phyloP scores from a whole-genome alignment of 1,284 basidiomycete genomes.

The Melanopsichium pennsylvanicum region DNA sequence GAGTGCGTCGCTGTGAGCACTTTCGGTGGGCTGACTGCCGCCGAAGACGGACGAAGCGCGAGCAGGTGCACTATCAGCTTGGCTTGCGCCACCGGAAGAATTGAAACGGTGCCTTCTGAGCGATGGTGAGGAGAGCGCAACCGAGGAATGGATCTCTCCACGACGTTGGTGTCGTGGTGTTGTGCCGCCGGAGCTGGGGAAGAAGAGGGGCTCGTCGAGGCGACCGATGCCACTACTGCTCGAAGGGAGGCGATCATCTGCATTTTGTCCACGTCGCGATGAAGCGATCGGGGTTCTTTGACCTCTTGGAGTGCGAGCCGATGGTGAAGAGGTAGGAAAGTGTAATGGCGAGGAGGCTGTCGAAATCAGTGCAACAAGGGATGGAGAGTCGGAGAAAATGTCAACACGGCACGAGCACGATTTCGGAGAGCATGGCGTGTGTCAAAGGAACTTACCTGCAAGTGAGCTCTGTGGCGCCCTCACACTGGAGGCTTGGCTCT shows the following conservation, averaged over 20 bases:
- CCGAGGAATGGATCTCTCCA: conserved; percentile 62
- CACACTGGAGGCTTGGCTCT: conserved; percentile 32
- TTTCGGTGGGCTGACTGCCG: conserved; percentile 74
- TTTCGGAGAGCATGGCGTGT: not conserved
- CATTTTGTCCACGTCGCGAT: conserved; percentile 23
- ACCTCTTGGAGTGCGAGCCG: conserved; percentile 45
- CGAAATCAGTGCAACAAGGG: not conserved
- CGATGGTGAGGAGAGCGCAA: conserved; percentile 51
- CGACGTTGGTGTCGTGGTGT: conserved; percentile 57
- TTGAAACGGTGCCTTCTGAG: conserved; percentile 23
- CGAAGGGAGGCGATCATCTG: conserved; percentile 41
- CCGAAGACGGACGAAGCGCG: conserved; percentile 82
- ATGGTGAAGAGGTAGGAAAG: conserved; percentile 61
- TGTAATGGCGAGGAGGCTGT: conserved; percentile 56
- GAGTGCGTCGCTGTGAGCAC: conserved; percentile 71
- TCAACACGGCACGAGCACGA: not conserved
- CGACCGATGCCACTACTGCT: conserved; percentile 45
- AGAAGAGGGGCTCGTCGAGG: conserved; percentile 60
- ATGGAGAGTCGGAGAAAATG: not conserved
- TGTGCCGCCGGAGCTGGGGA: conserved; percentile 58
- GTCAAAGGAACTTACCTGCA: conserved; percentile 27
- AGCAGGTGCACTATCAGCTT: conserved; percentile 14
- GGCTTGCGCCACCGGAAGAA: conserved; percentile 4
- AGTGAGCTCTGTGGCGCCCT: conserved; percentile 31
- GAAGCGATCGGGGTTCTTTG: conserved; percentile 36